Conservation (phyloP, 2,329 filamentous ascomycete genomes). For the Xylogone sp. region DNA sequence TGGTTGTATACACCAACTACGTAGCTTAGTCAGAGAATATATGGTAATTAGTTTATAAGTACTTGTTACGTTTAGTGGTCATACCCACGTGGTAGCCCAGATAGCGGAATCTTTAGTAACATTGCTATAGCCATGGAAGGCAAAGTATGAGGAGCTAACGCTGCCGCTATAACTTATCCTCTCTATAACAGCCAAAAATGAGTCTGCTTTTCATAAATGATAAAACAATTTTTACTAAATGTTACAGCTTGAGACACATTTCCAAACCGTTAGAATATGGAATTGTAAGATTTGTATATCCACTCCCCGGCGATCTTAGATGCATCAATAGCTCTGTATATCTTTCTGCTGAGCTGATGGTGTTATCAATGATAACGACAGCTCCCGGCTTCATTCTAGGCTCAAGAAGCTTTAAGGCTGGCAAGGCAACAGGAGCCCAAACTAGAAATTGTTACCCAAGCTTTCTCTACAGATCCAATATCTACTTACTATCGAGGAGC, state of each 20-base stretch:
- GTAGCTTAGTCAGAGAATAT: too few species aligned
- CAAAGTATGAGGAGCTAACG: too few species aligned
- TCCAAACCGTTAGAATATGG: slow-evolving; percentile 46
- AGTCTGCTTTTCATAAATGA: too few species aligned
- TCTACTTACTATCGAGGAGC: slow-evolving; percentile 55
- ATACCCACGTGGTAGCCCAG: too few species aligned
- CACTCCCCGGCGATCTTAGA: slow-evolving; percentile 39
- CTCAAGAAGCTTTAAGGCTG: slow-evolving; percentile 44
- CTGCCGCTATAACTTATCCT: too few species aligned
- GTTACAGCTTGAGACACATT: slow-evolving; percentile 34
- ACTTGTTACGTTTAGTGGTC: too few species aligned
- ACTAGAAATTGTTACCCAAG: slow-evolving; percentile 34
- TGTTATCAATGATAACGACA: slow-evolving; percentile 48
- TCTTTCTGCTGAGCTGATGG: slow-evolving; percentile 29
- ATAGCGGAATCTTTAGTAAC: too few species aligned
- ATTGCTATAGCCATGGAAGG: too few species aligned
- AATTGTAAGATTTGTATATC: slow-evolving; percentile 45
- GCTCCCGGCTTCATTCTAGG: slow-evolving; percentile 42
- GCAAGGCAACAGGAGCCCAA: slow-evolving; percentile 51
- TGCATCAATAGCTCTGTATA: slow-evolving; percentile 47
- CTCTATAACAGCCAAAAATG: too few species aligned
- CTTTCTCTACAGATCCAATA: not conserved
- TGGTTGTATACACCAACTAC: too few species aligned
- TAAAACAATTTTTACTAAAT: slow-evolving; percentile 5
- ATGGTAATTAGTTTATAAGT: too few species aligned